Evolutionary conservation across 176 grass and related monocot genomes (phyloP), one percentile per base, ranked within the genome.

Genomic region (Aegilops longissima): DNA sequence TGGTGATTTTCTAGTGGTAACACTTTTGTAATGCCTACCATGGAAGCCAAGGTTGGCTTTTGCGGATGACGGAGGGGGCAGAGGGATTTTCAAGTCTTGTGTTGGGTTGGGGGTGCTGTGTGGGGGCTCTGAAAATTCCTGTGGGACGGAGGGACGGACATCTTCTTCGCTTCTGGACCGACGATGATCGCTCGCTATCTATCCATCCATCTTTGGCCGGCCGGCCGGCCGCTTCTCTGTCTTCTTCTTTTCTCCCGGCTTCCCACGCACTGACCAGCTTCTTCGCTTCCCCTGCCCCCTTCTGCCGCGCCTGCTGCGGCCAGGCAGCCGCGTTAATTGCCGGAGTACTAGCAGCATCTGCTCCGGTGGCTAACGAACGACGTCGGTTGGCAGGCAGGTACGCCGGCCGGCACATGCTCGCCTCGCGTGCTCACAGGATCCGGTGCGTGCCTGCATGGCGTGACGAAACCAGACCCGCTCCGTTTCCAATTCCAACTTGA

Each of bases 51-150:
- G 66, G 66, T 18, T 54, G 33, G 33, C 31, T 34, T 69, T 39
- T 70, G 67, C 34, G 2, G 13, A 0, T 8, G 21, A 61, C 2
- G 31, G 11, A 75, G 35, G 16, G 23, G 49, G 18, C 52, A 47
- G 1, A 36, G 58, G n/a, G 58, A 23, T 18, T 79, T 90, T 80
- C n/a, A 80, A 78, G 54, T 71, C 0, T 45, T 12, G 1, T 0
- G 30, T 25, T 25, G 25, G 25, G 2, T 44, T 7, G 6, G 42
- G 3, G 49, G 1, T 52, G 80, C 5, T 40, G 30, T 12, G 74
- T 87, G 25, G 85, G 90, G 74, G 88, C 82, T 90, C 90, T 96
- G 93, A 98, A 98, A 96, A 91, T 91, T 91, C 90, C 71, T 78
- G 86, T 66, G 82, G 11, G 85, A 47, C 1, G 16, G 23, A 17